A percentile compares a stretch with the other conserved stretches of the same genome.
phyloP scores from a whole-genome alignment of 2,329 filamentous ascomycete genomes.

The Davidsoniella virescens region DNA sequence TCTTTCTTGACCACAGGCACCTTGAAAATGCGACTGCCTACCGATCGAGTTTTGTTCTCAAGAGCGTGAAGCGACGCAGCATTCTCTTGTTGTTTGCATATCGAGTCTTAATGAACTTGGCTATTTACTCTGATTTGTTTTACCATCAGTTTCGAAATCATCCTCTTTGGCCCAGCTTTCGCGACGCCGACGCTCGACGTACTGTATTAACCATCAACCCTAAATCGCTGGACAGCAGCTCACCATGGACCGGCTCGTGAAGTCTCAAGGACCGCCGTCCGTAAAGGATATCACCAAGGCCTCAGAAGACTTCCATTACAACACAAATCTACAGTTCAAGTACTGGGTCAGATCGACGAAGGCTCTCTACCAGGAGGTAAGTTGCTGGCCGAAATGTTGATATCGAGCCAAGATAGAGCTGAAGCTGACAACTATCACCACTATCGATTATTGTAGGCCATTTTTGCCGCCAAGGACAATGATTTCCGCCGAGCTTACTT shows the following conservation, averaged over 20 bases:
- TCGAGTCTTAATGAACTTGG: no score
- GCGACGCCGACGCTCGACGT: no score
- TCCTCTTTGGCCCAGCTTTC: no score
- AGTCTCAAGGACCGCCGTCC: slow-evolving; percentile 25
- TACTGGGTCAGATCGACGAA: slow-evolving; percentile 71
- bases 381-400: slow-evolving; percentile 13
- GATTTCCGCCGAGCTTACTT: slow-evolving; percentile 82
- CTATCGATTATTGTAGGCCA: slow-evolving; percentile 38
- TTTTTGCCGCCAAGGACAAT: slow-evolving; percentile 70
- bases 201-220: no score
- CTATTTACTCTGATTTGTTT: no score
- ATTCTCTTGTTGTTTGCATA: background rate
- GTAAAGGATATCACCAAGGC: slow-evolving; percentile 61
- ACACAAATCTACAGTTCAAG: slow-evolving; percentile 56
- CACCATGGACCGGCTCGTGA: background rate
- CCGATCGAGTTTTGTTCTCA: background rate
- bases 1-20: background rate
- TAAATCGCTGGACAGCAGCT: no score
- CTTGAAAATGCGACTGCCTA: slow-evolving; percentile 2
- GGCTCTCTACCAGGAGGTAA: slow-evolving; percentile 64
- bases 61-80: background rate
- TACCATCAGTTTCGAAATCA: no score
- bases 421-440: slow-evolving; percentile 12
- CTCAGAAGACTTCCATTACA: slow-evolving; percentile 70
- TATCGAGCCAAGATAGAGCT: no score